Evolutionary conservation across 169 alveolate species (phyloP).

Genomic region (Theileria equi): DNA sequence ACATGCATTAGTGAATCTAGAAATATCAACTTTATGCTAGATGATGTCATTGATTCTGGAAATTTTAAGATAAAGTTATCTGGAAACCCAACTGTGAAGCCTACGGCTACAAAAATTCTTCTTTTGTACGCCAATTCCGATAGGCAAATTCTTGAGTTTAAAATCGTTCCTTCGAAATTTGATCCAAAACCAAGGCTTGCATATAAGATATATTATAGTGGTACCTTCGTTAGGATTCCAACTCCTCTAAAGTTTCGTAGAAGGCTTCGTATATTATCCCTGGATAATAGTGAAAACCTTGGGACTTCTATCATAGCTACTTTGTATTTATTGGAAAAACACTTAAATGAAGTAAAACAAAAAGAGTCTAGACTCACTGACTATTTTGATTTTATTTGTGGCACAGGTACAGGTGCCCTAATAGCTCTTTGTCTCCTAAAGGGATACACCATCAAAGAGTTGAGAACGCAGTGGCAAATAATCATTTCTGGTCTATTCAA

Average conservation of each 20-base stretch:
- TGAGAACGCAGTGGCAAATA: constrained; percentile 53
- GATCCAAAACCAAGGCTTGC: constrained; percentile 26
- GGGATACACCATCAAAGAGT: constrained; percentile 67
- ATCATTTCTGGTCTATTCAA: constrained; percentile 62
- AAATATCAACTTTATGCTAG: neutral
- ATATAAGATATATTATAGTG: constrained; percentile 48
- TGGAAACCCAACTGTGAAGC: constrained; percentile 14
- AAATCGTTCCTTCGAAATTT: constrained; percentile 9
- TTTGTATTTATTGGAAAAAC: constrained; percentile 66
- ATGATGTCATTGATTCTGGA: constrained; percentile 23
- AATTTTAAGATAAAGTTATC: constrained; percentile 10
- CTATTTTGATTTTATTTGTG: constrained; percentile 74
- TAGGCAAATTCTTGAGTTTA: constrained; percentile 13
- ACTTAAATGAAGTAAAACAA: constrained; percentile 61
- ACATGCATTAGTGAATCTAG: neutral
- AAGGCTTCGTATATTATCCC: constrained; percentile 68
- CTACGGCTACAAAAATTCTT: constrained; percentile 13
- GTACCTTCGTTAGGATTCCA: constrained; percentile 35
- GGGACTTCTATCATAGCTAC: constrained; percentile 69
- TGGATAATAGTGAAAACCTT: constrained; percentile 78
- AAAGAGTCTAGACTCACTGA: constrained; percentile 64
- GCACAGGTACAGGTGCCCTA: constrained; percentile 79
- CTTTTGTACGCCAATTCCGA: constrained; percentile 25
- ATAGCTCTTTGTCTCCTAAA: constrained; percentile 68
- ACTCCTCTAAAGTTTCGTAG: constrained; percentile 21